A percentile compares a stretch with the other conserved stretches of the same genome.
Evolutionary conservation across 2,329 filamentous ascomycete species (phyloP).

Genomic region (Harringtonia lauricola): DNA sequence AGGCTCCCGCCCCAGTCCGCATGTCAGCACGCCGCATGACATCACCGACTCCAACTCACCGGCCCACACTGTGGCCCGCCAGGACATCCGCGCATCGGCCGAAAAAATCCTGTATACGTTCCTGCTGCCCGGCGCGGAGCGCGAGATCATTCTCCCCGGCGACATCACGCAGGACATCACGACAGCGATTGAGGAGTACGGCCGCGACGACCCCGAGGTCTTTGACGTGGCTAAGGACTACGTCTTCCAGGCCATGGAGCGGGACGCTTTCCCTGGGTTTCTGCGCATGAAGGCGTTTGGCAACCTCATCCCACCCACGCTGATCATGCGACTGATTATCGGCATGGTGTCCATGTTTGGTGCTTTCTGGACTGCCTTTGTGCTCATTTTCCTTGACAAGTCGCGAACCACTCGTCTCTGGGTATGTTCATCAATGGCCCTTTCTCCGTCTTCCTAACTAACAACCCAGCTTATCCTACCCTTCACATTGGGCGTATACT

Average conservation of each 20-base stretch:
- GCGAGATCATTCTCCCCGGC: constrained; percentile 88
- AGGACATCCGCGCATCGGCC: constrained; percentile 84
- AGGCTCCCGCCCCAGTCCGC: constrained; percentile 31
- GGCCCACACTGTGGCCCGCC: constrained; percentile 70
- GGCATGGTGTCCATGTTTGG: constrained; percentile 81
- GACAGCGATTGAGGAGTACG: constrained; percentile 76
- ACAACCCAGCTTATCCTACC: constrained; percentile 58
- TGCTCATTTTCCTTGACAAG: constrained; percentile 82
- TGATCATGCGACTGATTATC: constrained; percentile 74
- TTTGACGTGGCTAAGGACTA: constrained; percentile 98
- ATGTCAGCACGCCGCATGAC: constrained; percentile 45
- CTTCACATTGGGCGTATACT: constrained; percentile 84
- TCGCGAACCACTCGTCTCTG: constrained; percentile 66
- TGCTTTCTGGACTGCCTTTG: constrained; percentile 87
- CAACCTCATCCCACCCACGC: constrained; percentile 85
- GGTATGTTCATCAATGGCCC: constrained; percentile 55
- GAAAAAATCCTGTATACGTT: constrained; percentile 99
- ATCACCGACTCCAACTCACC: constrained; percentile 71
- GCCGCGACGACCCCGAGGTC: constrained; percentile 90
- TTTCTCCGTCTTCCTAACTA: constrained; percentile 3
- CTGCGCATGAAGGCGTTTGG: constrained; percentile 89
- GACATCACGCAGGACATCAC: constrained; percentile 81
- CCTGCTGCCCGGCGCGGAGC: constrained; percentile 84
- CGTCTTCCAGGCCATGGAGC: constrained; percentile 98
- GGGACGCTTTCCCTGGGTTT: constrained; percentile 97